Evolutionary conservation across 2,329 filamentous ascomycete species (phyloP).

Genomic region (Alternaria sp.): DNA sequence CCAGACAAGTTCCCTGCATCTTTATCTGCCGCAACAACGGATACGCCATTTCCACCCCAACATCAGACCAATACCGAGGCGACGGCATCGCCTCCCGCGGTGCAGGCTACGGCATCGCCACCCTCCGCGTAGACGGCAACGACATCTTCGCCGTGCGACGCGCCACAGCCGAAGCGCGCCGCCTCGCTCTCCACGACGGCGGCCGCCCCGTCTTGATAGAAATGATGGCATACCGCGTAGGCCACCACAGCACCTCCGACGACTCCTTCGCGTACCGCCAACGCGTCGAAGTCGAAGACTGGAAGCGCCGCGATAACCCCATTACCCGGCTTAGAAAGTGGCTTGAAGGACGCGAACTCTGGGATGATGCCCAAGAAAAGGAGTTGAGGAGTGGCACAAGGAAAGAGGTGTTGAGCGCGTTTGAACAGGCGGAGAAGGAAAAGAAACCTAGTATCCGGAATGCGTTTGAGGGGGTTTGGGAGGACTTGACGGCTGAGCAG

Average conservation of each 20-base stretch:
- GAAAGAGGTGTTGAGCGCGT: conserved; percentile 81
- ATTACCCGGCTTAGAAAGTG: conserved; percentile 87
- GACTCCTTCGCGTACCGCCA: conserved; percentile 97
- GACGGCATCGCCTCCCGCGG: conserved; percentile 89
- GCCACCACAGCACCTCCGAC: conserved; percentile 94
- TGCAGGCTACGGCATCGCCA: conserved; percentile 92
- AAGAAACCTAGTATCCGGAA: conserved; percentile 75
- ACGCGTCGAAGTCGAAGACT: conserved; percentile 90
- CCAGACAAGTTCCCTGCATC: conserved; percentile 82
- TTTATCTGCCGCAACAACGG: conserved; percentile 95
- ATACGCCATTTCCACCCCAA: conserved; percentile 88
- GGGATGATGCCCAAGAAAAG: conserved; percentile 85
- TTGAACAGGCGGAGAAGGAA: conserved; percentile 80
- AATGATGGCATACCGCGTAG: conserved; percentile 97
- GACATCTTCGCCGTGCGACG: conserved; percentile 89
- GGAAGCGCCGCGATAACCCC: conserved; percentile 89
- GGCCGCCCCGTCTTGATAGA: conserved; percentile 86
- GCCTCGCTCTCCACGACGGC: conserved; percentile 79
- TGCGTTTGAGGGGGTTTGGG: conserved; percentile 90
- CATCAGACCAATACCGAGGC: conserved; percentile 87
- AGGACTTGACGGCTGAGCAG: conserved; percentile 80
- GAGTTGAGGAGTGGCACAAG: conserved; percentile 69
- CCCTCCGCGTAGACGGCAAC: conserved; percentile 91
- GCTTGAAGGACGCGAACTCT: conserved; percentile 81
- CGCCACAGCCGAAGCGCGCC: conserved; percentile 76